Conservation (phyloP, 2,329 filamentous ascomycete genomes). For the Ustulina deusta region DNA sequence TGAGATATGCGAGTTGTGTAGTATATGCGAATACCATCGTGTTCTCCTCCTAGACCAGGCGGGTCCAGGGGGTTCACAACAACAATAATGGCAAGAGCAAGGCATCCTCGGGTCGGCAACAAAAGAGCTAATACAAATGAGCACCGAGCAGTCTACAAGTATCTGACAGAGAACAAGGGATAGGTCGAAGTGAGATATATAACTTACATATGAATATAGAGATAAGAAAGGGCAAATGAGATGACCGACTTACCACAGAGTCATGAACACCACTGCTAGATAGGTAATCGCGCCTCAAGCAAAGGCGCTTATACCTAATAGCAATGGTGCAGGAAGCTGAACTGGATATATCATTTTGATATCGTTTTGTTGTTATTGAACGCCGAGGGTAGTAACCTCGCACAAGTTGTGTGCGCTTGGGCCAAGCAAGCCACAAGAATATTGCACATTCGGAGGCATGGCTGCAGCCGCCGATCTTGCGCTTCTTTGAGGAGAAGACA, state of each 20-base stretch:
- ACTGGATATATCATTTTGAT: too few species aligned
- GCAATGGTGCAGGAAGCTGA: not conserved
- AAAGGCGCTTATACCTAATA: not conserved
- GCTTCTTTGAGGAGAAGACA: not conserved
- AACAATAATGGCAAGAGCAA: not conserved
- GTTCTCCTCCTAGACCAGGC: slow-evolving; percentile 1
- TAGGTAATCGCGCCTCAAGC: not conserved
- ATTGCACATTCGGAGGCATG: too few species aligned
- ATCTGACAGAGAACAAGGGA: not conserved
- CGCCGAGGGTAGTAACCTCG: not conserved
- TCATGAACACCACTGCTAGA: not conserved
- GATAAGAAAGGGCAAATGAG: not conserved
- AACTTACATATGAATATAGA: not conserved
- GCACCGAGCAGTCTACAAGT: not conserved
- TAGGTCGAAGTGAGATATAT: not conserved
- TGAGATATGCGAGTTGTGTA: not conserved
- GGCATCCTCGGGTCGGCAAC: not conserved
- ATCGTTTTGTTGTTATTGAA: not conserved
- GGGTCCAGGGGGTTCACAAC: not conserved
- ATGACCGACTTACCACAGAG: not conserved
- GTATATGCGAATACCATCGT: slow-evolving; percentile 5
- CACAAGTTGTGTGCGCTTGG: not conserved
- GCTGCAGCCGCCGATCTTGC: not conserved
- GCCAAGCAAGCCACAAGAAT: not conserved
- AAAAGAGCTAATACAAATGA: not conserved